Evolutionary conservation across 306 rosid species (phyloP).

Genomic region (Inga laurina): DNA sequence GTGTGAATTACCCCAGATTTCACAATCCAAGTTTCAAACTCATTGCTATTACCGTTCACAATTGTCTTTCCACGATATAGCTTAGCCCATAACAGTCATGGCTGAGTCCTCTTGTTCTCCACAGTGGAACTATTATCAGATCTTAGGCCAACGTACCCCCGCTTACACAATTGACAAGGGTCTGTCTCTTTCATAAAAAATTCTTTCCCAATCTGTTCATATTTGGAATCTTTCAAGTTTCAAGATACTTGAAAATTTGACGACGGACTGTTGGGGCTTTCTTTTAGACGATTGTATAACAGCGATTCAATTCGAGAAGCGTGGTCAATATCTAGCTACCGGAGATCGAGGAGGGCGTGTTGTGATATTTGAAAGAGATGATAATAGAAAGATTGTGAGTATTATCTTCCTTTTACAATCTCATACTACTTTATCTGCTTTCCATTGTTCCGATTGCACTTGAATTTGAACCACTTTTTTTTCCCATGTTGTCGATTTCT

Average conservation of each 20-base stretch:
- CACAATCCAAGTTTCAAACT: background rate
- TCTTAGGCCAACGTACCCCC: background rate
- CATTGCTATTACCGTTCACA: too few relatives aligned
- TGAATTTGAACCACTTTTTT: slow-evolving; percentile 16
- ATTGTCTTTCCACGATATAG: background rate
- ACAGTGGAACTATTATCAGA: slow-evolving; percentile 4
- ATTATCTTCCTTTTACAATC: background rate
- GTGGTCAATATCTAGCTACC: slow-evolving; percentile 65
- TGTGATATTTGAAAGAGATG: slow-evolving; percentile 57
- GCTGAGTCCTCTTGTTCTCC: background rate
- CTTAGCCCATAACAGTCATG: background rate
- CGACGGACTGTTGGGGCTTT: background rate
- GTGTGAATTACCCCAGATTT: background rate
- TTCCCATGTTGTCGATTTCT: slow-evolving; percentile 32
- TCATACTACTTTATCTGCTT: background rate
- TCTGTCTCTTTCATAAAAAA: background rate
- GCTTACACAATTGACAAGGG: background rate
- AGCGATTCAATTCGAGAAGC: slow-evolving; percentile 60
- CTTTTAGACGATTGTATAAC: slow-evolving; percentile 58
- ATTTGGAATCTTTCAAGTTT: background rate
- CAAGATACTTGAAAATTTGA: background rate
- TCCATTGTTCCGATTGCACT: slow-evolving; percentile 3
- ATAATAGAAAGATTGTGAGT: slow-evolving; percentile 55
- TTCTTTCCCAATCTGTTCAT: background rate
- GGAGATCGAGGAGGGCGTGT: slow-evolving; percentile 82